Evolutionary conservation across 257 asterid species (phyloP), one percentile per base, ranked within the genome.

Genomic region (Scutellaria baicalensis): DNA sequence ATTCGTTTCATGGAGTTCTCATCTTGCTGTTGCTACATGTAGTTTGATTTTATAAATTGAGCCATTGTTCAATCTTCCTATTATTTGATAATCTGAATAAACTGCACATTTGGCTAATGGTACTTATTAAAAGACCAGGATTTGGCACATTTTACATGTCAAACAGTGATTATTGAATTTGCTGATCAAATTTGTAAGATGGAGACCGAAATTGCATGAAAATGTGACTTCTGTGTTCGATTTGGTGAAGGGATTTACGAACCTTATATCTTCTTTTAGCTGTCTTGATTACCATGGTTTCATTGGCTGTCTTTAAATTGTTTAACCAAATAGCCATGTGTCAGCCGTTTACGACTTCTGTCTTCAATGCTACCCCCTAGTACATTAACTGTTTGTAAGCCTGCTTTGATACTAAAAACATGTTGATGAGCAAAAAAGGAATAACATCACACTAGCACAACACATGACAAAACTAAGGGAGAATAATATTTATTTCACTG

Each of bases 281-380:
- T 71, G 43, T 60, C 77, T 59, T 65, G 62, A 45, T 51, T 71
- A 13, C 21, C 55, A 65, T 72, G 54, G 68, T 33, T 43, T 61
- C 36, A 12, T 70, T 9, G 54, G 14, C 10, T 20, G 36, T 13
- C 21, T 9, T 36, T 39, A 36, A 18, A 36, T 59, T 59, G 27
- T 52, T 21, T 18, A 17, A 27, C 13, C 31, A 49, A 50, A 21
- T 44, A 47, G 50, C 45, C 27, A 14, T 9, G 16, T 52, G 3
- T 70, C 10, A 16, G 62, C 63, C n/a, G 39, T 60, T 39, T 61
- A 61, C 31, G 59, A 5, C 56, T 33, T 21, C 44, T 71, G 39
- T 38, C 56, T 55, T 13, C 10, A 60, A 9, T 61, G n/a, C 18
- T 61, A 23, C 33, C 33, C 33, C 33, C 33, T 39, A n/a, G 40